Evolutionary conservation across 371 early-diverging fungal species (phyloP), one percentile per base, ranked within the genome.

Genomic region (Lichtheimia ornata): DNA sequence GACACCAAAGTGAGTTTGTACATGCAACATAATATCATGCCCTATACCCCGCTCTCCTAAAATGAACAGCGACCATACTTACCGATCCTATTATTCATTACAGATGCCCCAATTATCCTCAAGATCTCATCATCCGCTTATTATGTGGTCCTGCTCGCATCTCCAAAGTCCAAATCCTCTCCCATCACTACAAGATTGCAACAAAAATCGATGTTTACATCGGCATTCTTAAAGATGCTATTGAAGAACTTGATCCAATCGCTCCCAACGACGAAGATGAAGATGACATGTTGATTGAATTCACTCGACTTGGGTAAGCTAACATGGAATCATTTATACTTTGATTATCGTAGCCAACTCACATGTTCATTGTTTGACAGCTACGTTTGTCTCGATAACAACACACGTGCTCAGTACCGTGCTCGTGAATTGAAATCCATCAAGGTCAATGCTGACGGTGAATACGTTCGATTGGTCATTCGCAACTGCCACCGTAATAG

Each of bases 121-220:
- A 92, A 67, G 83, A 80, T 53, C 67, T 92, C 6, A 84, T 89
- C 51, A 66, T 92, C 27, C 83, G 79, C 50, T 72, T 90, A 41
- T 56, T 78, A 2, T 73, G 83, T 50, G 90, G 89, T 9, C 67
- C 74, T 40, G 84, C 85, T 25, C 81, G 84, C 53, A 78, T 92
- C 17, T 73, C 82, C 25, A 89, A 90, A 73, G 77, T 92, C 43
- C 89, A 92, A 65, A 67, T 91, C 22, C 71, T 92, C 24, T 84
- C 85, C 15, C 93, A 93, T 69, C 93, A 93, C 66, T 93, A 84
- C 78, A 93, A 90, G 72, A 90, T 93, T 56, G 83, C 93, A 4
- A 86, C 88, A n/a, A 83, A 79, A 60, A 75, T 92, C 24, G 91
- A 91, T 59, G 82, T 91, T 55, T 88, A 81, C 69, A 70, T 89